Base-by-base conservation (phyloP, 495 filamentous ascomycete genomes). In the Bryoglossum gracile region DNA sequence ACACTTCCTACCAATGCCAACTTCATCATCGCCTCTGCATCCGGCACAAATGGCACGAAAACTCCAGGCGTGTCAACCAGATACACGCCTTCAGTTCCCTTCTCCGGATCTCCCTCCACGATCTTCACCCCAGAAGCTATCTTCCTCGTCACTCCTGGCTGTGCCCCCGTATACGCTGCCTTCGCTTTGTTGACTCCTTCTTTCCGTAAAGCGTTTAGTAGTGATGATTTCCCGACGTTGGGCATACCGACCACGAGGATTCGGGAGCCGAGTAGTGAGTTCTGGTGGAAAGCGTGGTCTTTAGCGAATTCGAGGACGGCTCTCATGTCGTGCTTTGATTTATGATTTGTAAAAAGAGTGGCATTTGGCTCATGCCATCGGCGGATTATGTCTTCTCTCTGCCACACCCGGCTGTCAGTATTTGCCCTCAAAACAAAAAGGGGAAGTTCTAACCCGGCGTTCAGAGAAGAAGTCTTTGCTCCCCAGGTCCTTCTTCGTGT, bases 201-300 rank as follows among this genome's bases (percentile, higher is more conserved):
- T 17, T 71, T 74, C 8, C 94, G 84, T 32, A 98, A 72, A 22
- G 83, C 75, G 64, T 98, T 98, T 19, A 98, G 80, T 11, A 98
- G 72, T 0, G 91, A 87, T 18, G 87, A 94, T 65, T 98, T 89
- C 1, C 84, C 92, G 0, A 92, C 86, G 65, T 98, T 98, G 4
- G 92, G 92, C 91, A 98, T 96, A 22, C 92, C 92, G 14, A 96
- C 89, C 0, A 97, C 78, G 62, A 98, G 74, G 45, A 87, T 76
- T 21, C 89, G 80, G 44, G 85, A 77, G 2, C 89, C 88, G 5
- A 77, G 76, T 6, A 89, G 64, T 25, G 73, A 77, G 54, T 78
- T 65, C 2, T 61, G 62, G 8, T 64, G 60, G 16, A 57, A 45
- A 24, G 73, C 68, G 48, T 74, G 67, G 25, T 68, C 53, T 49